Conservation (phyloP, 495 filamentous ascomycete species). For the Cercophora sp. region DNA sequence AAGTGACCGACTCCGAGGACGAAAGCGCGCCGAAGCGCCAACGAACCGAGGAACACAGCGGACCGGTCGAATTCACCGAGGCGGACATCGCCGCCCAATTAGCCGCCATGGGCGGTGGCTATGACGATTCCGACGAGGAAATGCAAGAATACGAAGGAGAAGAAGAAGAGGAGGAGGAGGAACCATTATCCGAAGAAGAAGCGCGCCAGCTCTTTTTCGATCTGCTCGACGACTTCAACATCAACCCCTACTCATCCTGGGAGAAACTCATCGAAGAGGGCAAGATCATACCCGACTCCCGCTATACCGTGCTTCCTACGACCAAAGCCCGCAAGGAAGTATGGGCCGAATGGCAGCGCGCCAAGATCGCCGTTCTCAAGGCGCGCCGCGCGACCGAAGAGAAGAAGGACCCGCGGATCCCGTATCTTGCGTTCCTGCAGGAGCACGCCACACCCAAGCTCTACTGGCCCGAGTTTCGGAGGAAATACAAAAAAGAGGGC, state of each 20-base stretch:
- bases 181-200: constrained; percentile 64
- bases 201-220: constrained; percentile 74
- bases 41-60: constrained; percentile 53
- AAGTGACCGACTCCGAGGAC: constrained; percentile 70
- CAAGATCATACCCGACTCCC: constrained; percentile 76
- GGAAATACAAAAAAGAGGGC: constrained; percentile 78
- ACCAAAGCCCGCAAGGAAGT: constrained; percentile 77
- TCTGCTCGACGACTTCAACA: constrained; percentile 72
- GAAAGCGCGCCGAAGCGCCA: constrained; percentile 60
- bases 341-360: constrained; percentile 75
- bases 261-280: constrained; percentile 80
- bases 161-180: constrained; percentile 64
- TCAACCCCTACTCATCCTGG: constrained; percentile 90
- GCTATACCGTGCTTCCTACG: constrained; percentile 77
- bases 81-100: constrained; percentile 94
- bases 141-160: constrained; percentile 61
- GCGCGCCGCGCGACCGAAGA: constrained; percentile 70
- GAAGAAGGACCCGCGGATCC: constrained; percentile 79
- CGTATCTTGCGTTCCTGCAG: constrained; percentile 78
- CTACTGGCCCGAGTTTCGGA: constrained; percentile 94
- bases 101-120: constrained; percentile 77
- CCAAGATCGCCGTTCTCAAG: constrained; percentile 65
- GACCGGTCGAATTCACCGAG: constrained; percentile 83
- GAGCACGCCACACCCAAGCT: constrained; percentile 80
- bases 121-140: constrained; percentile 58